Conservation (phyloP, 192 early-diverging fungal genomes). For the Rhizophagus clarus region DNA sequence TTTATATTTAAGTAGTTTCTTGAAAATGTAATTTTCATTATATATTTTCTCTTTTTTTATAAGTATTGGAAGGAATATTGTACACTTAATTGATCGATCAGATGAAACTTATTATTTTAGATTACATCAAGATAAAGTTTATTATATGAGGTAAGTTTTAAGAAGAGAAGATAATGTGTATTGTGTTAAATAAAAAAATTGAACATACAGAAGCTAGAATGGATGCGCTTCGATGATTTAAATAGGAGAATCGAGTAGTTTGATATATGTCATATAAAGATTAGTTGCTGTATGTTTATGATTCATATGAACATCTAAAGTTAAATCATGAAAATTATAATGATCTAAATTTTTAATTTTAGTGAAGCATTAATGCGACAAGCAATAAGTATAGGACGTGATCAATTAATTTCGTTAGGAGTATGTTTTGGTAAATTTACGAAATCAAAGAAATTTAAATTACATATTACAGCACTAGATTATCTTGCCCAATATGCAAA, state of each 20-base stretch:
- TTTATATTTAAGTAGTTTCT: not conserved
- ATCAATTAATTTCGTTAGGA: slow-evolving; percentile 88
- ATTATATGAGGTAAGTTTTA: slow-evolving; percentile 81
- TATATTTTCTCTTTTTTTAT: not conserved
- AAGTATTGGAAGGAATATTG: slow-evolving; percentile 94
- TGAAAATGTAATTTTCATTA: too few relatives aligned
- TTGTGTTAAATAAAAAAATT: not conserved
- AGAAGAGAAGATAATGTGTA: not conserved
- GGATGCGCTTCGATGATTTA: not conserved
- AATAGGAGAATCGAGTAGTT: not conserved
- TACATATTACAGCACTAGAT: slow-evolving; percentile 92
- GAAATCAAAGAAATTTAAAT: slow-evolving; percentile 94
- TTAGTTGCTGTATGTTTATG: not conserved
- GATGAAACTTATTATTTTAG: slow-evolving; percentile 98
- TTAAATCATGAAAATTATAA: not conserved
- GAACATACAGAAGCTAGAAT: not conserved
- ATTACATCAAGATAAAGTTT: slow-evolving; percentile 92
- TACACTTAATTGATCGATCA: slow-evolving; percentile 89
- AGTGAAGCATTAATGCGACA: slow-evolving; percentile 92
- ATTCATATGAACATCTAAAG: not conserved
- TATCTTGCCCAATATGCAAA: slow-evolving; percentile 94
- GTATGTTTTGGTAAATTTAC: slow-evolving; percentile 99
- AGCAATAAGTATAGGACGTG: slow-evolving; percentile 79
- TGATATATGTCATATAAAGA: not conserved
- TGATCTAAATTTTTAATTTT: not conserved